phyloP scores from a whole-genome alignment of 495 filamentous ascomycete species.

The Pseudoneurospora amorphoporcata region DNA sequence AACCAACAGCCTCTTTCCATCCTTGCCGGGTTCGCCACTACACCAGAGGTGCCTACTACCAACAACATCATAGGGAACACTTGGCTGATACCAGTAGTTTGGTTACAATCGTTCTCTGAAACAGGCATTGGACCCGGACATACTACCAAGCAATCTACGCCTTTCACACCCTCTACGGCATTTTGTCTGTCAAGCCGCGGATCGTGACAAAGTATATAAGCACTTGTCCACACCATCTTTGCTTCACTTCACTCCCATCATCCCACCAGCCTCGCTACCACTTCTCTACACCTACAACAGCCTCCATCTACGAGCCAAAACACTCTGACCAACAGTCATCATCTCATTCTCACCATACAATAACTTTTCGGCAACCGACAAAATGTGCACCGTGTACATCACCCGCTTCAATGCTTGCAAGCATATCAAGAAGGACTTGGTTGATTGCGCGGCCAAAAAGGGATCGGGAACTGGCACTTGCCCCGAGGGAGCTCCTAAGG shows the following conservation, averaged over 20 bases:
- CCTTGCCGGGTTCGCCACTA: neutral
- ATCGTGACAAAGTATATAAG: neutral
- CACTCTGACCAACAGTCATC: neutral
- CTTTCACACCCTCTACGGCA: neutral
- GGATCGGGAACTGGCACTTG: neutral
- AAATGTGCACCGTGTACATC: neutral
- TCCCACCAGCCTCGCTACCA: neutral
- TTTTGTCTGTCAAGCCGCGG: neutral
- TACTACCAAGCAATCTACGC: neutral
- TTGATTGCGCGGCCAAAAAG: neutral
- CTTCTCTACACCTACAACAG: neutral
- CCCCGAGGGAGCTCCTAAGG: neutral
- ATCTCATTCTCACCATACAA: neutral
- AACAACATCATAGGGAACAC: neutral
- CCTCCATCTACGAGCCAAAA: neutral
- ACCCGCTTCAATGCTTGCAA: neutral
- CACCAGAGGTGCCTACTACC: neutral
- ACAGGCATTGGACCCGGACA: neutral
- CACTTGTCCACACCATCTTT: neutral
- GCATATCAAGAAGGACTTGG: neutral
- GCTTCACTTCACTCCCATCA: neutral
- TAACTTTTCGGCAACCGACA: neutral
- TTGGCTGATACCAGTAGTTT: neutral
- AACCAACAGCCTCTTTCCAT: neutral
- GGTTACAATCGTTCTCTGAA: neutral